phyloP scores from a whole-genome alignment of 805 yeast species.

The Lachancea lanzarotensis region DNA sequence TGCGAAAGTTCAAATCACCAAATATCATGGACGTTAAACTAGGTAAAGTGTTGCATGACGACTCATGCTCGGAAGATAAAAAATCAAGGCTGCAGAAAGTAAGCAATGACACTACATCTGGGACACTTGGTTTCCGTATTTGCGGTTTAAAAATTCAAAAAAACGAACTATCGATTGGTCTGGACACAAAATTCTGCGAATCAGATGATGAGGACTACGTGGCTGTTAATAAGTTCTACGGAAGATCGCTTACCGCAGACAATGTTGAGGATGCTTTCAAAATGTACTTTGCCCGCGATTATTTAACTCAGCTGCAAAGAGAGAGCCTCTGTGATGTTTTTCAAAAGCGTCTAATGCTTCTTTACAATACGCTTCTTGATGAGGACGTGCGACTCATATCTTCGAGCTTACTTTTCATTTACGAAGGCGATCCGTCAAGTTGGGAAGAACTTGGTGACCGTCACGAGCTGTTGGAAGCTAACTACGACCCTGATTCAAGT shows the following conservation, averaged over 20 bases:
- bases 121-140: conserved; percentile 64
- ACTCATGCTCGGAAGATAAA: conserved; percentile 52
- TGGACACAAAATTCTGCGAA: conserved; percentile 15
- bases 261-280: conserved; percentile 42
- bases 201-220: conserved; percentile 38
- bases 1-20: conserved; percentile 57
- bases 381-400: conserved; percentile 62
- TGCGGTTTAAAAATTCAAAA: conserved; percentile 75
- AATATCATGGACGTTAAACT: conserved; percentile 77
- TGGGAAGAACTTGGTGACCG: conserved; percentile 43
- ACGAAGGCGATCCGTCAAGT: conserved; percentile 55
- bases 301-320: conserved; percentile 31
- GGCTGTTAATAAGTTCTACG: conserved; percentile 60
- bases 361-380: conserved; percentile 58
- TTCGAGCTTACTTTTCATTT: conserved; percentile 65
- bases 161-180: conserved; percentile 12
- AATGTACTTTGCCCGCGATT: conserved; percentile 39
- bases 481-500: conserved; percentile 32
- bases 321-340: conserved; percentile 40
- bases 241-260: conserved; percentile 47
- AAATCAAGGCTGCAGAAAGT: conserved; percentile 54
- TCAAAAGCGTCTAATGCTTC: conserved; percentile 52
- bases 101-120: conserved; percentile 70
- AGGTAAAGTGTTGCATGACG: conserved; percentile 68
- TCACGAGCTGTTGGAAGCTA: conserved; percentile 37